Base-by-base conservation (phyloP, 139 green algal genomes). In the Chlorella sp. region DNA sequence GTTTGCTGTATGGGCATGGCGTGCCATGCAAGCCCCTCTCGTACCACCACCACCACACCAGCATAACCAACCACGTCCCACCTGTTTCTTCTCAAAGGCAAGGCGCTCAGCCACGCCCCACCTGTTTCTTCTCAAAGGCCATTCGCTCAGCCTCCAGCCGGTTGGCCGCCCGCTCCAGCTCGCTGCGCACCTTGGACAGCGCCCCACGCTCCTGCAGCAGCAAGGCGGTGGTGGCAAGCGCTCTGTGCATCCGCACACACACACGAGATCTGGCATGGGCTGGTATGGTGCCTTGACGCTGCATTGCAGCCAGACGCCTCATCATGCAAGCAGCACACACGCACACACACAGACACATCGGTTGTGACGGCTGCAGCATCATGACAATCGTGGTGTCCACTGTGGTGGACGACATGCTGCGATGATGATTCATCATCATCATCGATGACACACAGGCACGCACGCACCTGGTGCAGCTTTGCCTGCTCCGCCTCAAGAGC, bases 11-110 rank as follows among this genome's bases (percentile, higher is more conserved):
- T 10, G 42, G 42, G 10, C 42, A 55, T 55, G 42, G 10, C 10
- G 42, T 55, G 42, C 10, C 10, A 55, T 26, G 17, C 32, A 33
- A 42, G 32, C n/a, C 3, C 62, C 34, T 20, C 22, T 22, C 14
- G 27, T 30, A 29, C 14, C 10, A 5, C 59, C 23, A 65, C 59
- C 23, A 29, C 59, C 23, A 65, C 59, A 29, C 59, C 59, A 14
- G 26, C 23, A 65, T 22, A 49, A 23, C 27, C 42, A 26, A 26
- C 42, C 17, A 55, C 55, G 30, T 33, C 72, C 1, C 63, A 91
- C 87, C 90, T 89, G 83, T 27, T 87, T 84, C 14, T 55, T 72
- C 62, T 93, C 85, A 69, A 83, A 91, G 0, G 86, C 79, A n/a
- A 67, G 42, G 3, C 84, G 80, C 67, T 96, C 42, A 26, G 10